These are phyloP conservation scores for Mycena floridula DNA, from an alignment of 768 basidiomycete species.

Conservation along the genomic window DNA sequence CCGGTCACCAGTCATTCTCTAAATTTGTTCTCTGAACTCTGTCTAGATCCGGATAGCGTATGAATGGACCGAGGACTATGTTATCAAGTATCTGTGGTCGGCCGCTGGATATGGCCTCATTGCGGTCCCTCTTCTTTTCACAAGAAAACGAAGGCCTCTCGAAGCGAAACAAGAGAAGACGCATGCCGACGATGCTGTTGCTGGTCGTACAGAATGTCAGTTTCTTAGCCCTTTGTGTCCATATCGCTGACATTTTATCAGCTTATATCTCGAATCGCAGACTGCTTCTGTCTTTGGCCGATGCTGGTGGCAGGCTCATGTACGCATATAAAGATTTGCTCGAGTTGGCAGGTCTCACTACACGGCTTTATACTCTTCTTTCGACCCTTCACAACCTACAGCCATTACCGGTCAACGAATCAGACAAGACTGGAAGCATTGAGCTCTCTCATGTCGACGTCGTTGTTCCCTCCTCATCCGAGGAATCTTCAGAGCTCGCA, in stretches of 20 bases:
- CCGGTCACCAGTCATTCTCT: conserved; percentile 12
- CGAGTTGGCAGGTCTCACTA: conserved; percentile 91
- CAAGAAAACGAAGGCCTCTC: conserved; percentile 35
- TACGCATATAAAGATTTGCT: conserved; percentile 94
- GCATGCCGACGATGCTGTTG: conserved; percentile 33
- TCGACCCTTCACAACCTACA: conserved; percentile 78
- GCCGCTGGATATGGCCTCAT: conserved; percentile 90
- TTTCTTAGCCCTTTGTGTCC: neutral
- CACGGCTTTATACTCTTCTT: conserved; percentile 81
- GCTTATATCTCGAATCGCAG: conserved; percentile 91
- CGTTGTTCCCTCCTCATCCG: conserved; percentile 40
- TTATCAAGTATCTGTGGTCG: conserved; percentile 95
- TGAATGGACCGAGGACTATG: conserved; percentile 95
- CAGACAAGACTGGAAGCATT: conserved; percentile 37
- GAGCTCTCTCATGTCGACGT: conserved; percentile 67
- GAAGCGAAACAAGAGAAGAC: neutral
- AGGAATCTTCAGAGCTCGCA: conserved; percentile 17
- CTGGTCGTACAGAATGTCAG: conserved; percentile 43
- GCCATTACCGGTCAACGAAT: conserved; percentile 30
- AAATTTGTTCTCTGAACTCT: neutral
- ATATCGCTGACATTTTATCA: conserved; percentile 10
- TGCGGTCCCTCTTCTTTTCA: conserved; percentile 82
- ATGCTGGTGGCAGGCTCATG: conserved; percentile 94
- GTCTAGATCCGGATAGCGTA: conserved; percentile 80
- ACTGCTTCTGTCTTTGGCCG: conserved; percentile 88